Evolutionary conservation across 2,329 filamentous ascomycete species (phyloP), one percentile per base, ranked within the genome.

Genomic region (Xylaria hypoxylon): DNA sequence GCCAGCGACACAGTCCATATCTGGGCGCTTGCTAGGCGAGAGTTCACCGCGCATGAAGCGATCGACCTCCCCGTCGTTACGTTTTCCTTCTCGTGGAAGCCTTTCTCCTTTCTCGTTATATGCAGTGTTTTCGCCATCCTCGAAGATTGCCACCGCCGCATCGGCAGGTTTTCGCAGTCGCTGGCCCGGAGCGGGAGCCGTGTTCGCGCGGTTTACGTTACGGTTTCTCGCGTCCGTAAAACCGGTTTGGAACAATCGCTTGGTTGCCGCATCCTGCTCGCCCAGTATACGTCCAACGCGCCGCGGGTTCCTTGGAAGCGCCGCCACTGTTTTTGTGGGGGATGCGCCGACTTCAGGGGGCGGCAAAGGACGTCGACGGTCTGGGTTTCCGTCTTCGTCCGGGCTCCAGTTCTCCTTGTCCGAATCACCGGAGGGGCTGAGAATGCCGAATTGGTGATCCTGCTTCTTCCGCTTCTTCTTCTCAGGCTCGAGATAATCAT

Each of bases 391-490:
- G 47, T 84, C 82, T 69, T 83, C 83, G 69, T 82, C 84, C 1
- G 84, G 90, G 75, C 83, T 87, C 86, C 93, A 96, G 76, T 98
- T 98, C 81, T 98, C 95, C 80, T 98, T 98, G 78, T 98, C 95
- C 1, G 93, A 97, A 74, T 97, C 94, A 55, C 80, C 87, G 17
- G 87, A 76, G 73, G 82, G 72, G 78, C 82, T 78, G 35, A 78
- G 78, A 69, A 79, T 73, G 38, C 70, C 73, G 40, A 83, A 80
- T 31, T 84, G 70, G 26, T 84, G 69, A 72, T 85, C 81, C 42
- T 79, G 79, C 71, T 83, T 81, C 68, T 68, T 81, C 68, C 67
- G 63, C 7, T 64, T 68, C 47, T 74, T 75, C 67, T 76, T 76
- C 61, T 73, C 72, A 7, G 71, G 66, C n/a, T 72, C 74, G 5